A percentile compares a stretch with the other conserved stretches of the same genome.
phyloP scores from a whole-genome alignment of 108 stramenopile genomes.

The Thalassiosira profunda region DNA sequence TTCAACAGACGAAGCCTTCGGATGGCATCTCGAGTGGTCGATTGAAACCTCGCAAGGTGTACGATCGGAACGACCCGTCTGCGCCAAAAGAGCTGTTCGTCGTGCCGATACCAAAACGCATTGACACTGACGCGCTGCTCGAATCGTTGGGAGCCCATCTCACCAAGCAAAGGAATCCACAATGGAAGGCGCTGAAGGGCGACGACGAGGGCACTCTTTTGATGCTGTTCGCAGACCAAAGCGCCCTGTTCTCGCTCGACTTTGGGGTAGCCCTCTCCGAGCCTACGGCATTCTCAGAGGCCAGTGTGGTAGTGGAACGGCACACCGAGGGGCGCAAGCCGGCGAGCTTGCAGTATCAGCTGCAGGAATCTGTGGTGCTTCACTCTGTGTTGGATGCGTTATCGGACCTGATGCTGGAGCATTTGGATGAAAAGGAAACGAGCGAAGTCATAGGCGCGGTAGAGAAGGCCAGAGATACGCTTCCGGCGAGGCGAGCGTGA shows the following conservation, averaged over 20 bases:
- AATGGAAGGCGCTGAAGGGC: conserved; percentile 50
- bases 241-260: conserved; percentile 42
- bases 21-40: neutral
- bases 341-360: conserved; percentile 60
- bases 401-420: conserved; percentile 44
- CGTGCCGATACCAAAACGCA: conserved; percentile 17
- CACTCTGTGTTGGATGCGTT: conserved; percentile 77
- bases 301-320: conserved; percentile 28
- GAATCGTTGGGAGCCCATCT: conserved; percentile 56
- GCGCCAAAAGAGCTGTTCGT: conserved; percentile 27
- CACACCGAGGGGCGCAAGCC: conserved; percentile 52
- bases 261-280: neutral
- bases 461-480: conserved; percentile 47
- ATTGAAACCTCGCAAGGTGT: neutral
- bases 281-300: neutral
- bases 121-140: neutral
- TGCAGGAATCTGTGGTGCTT: conserved; percentile 83
- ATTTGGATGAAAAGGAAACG: neutral
- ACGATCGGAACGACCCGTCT: conserved; percentile 20
- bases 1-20: neutral
- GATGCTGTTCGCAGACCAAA: conserved; percentile 37
- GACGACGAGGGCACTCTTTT: conserved; percentile 20
- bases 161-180: conserved; percentile 59
- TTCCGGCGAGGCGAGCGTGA: conserved; percentile 67
- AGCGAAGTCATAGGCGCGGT: conserved; percentile 6